Percentiles rank a stretch among this genome's conserved stretches.
Conservation (phyloP, 495 filamentous ascomycete species). For the Cercophora samala region DNA sequence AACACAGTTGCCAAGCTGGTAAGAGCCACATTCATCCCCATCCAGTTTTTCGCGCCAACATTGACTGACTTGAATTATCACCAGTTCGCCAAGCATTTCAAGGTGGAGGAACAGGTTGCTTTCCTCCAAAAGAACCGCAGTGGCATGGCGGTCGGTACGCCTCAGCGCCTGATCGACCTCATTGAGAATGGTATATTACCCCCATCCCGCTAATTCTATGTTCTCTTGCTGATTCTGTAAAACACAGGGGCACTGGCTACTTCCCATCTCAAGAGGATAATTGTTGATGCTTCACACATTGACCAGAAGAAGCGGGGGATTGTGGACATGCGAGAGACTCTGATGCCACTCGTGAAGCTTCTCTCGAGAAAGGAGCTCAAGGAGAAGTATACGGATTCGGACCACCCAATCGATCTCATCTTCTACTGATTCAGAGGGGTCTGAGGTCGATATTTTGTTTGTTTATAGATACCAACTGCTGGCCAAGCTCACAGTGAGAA, state of each 20-base stretch:
- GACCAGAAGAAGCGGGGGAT: conserved; percentile 90
- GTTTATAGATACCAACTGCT: not conserved
- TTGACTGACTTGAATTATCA: conserved; percentile 1
- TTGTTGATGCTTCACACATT: conserved; percentile 85
- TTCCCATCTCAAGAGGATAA: conserved; percentile 67
- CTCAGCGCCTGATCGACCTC: conserved; percentile 73
- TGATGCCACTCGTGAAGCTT: conserved; percentile 67
- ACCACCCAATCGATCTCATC: conserved; percentile 53
- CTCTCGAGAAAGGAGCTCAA: conserved; percentile 66
- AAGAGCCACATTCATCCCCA: conserved; percentile 14
- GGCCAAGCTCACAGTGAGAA: not conserved
- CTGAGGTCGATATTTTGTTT: not conserved
- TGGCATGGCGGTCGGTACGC: conserved; percentile 86
- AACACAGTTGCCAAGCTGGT: conserved; percentile 75
- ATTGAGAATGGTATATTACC: conserved; percentile 68
- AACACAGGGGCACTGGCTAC: conserved; percentile 69
- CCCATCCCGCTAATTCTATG: not conserved
- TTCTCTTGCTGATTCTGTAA: conserved; percentile 22
- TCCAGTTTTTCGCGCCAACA: not conserved
- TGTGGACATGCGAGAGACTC: conserved; percentile 88
- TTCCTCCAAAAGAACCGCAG: conserved; percentile 68
- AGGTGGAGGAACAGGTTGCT: conserved; percentile 78
- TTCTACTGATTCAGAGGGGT: conserved; percentile 46
- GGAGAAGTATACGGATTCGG: conserved; percentile 56
- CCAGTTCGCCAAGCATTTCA: conserved; percentile 94